phyloP scores from a whole-genome alignment of 768 basidiomycete species.

The Kwoniella botswanensis region DNA sequence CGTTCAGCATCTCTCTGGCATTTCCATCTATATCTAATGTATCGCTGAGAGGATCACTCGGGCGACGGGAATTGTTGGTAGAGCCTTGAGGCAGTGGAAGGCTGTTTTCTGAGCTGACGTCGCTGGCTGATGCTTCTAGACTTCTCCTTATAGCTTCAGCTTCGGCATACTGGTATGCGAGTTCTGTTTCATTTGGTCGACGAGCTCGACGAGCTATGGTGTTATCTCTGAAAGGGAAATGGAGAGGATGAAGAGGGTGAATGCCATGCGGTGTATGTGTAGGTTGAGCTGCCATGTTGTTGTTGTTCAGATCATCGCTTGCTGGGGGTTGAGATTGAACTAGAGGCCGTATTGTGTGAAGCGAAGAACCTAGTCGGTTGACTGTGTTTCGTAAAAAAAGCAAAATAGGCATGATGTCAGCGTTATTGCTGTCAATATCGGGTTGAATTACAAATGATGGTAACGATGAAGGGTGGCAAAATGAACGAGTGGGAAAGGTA shows the following conservation, averaged over 20 bases:
- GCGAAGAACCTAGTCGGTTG: conserved; percentile 41
- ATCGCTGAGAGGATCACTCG: neutral
- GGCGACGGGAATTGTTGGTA: neutral
- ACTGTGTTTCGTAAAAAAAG: conserved; percentile 27
- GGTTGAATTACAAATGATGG: neutral
- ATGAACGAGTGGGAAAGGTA: neutral
- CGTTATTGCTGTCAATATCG: neutral
- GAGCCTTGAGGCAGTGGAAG: conserved; percentile 18
- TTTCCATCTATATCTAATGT: conserved; percentile 5
- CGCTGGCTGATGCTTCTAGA: neutral
- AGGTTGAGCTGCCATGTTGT: conserved; percentile 9
- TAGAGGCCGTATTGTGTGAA: conserved; percentile 52
- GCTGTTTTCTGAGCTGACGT: conserved; percentile 12
- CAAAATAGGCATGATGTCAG: neutral
- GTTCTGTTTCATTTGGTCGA: conserved; percentile 37
- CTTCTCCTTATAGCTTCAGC: conserved; percentile 10
- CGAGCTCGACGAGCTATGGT: conserved; percentile 50
- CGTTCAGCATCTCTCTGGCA: conserved; percentile 21
- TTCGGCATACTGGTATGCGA: conserved; percentile 41
- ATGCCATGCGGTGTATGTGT: conserved; percentile 11
- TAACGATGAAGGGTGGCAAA: conserved; percentile 4
- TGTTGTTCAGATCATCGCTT: neutral
- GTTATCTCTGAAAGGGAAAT: conserved; percentile 53
- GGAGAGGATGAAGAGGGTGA: conserved; percentile 21
- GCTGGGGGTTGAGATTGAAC: neutral